Evolutionary conservation across 2,329 filamentous ascomycete genomes (phyloP).

Genomic region (Hypoxylon sp.): DNA sequence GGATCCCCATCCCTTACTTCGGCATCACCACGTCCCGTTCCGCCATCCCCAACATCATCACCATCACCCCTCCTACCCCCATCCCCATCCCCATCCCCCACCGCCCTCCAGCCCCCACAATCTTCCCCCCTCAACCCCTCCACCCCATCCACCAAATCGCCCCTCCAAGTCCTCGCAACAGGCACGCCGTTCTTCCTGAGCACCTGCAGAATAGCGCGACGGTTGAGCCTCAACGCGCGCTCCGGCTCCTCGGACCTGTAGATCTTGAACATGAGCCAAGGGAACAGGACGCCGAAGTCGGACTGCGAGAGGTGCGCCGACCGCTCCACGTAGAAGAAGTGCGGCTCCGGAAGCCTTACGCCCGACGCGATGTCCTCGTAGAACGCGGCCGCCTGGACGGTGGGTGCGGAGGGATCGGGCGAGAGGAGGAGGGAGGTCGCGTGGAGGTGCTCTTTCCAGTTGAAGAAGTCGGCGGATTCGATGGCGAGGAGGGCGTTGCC

Average conservation of each 20-base stretch:
- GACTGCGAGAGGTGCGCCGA: conserved; percentile 88
- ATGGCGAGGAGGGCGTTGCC: conserved; percentile 77
- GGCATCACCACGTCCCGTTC: conserved; percentile 18
- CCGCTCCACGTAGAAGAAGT: conserved; percentile 80
- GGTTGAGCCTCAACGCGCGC: conserved; percentile 71
- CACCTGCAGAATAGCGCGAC: conserved; percentile 71
- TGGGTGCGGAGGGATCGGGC: conserved; percentile 63
- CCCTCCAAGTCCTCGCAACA: conserved; percentile 65
- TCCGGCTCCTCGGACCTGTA: conserved; percentile 72
- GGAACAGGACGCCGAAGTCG: conserved; percentile 87
- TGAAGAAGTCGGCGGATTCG: conserved; percentile 82
- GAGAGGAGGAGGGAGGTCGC: conserved; percentile 77
- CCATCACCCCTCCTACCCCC: conserved; percentile 36
- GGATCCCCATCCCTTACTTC: conserved; percentile 38
- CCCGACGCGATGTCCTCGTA: conserved; percentile 57
- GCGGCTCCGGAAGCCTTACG: conserved; percentile 65
- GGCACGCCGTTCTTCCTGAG: conserved; percentile 66
- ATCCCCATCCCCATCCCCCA: conserved; percentile 43
- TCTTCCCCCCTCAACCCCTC: neutral
- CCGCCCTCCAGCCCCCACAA: conserved; percentile 1
- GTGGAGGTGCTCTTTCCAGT: conserved; percentile 81
- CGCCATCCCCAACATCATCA: conserved; percentile 8
- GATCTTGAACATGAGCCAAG: conserved; percentile 74
- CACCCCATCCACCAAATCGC: conserved; percentile 65
- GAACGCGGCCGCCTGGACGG: conserved; percentile 61